phyloP scores from a whole-genome alignment of 331 rosid genomes.

The Quercus phellos region DNA sequence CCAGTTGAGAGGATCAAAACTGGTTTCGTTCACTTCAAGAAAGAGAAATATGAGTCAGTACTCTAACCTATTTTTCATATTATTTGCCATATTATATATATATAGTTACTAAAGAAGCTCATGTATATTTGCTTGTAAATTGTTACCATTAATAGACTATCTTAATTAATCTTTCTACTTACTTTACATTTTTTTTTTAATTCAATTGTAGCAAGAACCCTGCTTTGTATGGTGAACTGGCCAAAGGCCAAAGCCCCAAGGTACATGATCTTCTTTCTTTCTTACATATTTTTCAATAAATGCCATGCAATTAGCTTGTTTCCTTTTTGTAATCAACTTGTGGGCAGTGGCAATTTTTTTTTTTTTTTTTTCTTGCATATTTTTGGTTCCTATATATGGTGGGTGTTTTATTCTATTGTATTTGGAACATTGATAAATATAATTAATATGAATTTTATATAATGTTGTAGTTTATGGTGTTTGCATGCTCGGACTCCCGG shows the following conservation, averaged over 20 bases:
- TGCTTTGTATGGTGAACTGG: constrained; percentile 74
- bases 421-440: no score
- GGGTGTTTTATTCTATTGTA: not conserved
- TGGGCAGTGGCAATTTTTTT: not conserved
- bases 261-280: constrained; percentile 18
- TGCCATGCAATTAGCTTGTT: no score
- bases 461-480: constrained; percentile 72
- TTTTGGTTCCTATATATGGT: not conserved
- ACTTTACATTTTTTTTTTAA: not conserved
- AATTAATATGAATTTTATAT: not conserved
- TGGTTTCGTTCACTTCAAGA: constrained; percentile 81
- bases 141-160: not conserved
- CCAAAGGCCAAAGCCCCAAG: constrained; percentile 92
- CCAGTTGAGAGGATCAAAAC: constrained; percentile 74
- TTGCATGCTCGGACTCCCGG: constrained; percentile 98
- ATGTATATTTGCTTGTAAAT: not conserved
- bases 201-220: constrained; percentile 57
- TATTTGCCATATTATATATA: no score
- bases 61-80: not conserved
- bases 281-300: no score
- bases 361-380: not conserved
- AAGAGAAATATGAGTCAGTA: constrained; percentile 89
- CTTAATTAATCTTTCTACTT: not conserved
- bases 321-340: no score
- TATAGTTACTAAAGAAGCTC: not conserved